Evolutionary conservation across 2,329 filamentous ascomycete species (phyloP), one percentile per base, ranked within the genome.

Genomic region (Blastomyces silverae): DNA sequence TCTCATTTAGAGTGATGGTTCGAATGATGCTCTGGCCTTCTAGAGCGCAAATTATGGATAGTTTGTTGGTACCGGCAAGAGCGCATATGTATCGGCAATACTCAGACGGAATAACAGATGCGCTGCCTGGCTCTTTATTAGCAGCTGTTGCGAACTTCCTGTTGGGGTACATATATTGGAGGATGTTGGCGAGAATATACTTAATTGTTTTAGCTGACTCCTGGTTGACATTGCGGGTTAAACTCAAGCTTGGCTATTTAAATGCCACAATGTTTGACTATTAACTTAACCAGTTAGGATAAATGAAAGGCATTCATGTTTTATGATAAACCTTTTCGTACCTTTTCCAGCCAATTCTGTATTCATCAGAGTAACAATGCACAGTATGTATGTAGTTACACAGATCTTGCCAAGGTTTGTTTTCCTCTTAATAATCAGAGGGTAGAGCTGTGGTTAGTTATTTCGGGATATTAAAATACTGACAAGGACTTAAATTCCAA

Each of bases 21-120:
- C 62, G 50, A 50, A 63, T 58, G 52, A 42, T 56, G n/a, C 20
- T 58, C 52, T 63, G 62, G 37, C 28, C 22, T 34, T 58, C 53
- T 8, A 25, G 20, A 3, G 62, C 52, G 42, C n/a, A 34, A 22
- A 63, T 48, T 8, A 63, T 48, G 39, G 48, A 55, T 22, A 63
- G 28, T 31, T 63, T 42, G 17, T 25, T 63, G 6, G 34, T 37
- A 11, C 62, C 53, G 2, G 57, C 39, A 25, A 63, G 62, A 25
- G 39, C 17, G 42, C 52, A 63, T 20, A 63, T 53, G 48, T 57
- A 63, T 63, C 62, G 37, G 50, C 62, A 53, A 48, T 57, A 58
- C 39, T 63, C 62, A 28, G 62, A 63, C 34, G 50, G 62, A 48
- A 58, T 55, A 46, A 63, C 62, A 31, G 37, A 48, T 15, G 52